Evolutionary conservation across 352 stramenopile species (phyloP), one percentile per base, ranked within the genome.

Genomic region (Phytopythium sindhum): DNA sequence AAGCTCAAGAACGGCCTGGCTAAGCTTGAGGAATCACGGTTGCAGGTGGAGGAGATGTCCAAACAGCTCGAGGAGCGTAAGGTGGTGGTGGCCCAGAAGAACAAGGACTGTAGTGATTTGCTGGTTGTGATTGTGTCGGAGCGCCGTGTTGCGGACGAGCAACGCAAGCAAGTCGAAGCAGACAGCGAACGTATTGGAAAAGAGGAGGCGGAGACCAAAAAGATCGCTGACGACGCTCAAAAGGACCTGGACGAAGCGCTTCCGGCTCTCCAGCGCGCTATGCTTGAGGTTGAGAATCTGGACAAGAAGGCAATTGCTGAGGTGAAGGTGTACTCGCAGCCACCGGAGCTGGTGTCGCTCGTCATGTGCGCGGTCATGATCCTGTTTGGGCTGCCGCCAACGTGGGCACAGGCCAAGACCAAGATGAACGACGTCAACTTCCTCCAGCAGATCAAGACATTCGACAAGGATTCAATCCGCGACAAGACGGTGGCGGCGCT

Each of bases 311-410:
- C 90, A 1, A 97, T 99, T 52, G 89, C 91, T 7, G 96, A 98
- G 68, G 91, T 98, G 7, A 99, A 99, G 72, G 89, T 97, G 12
- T 99, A 98, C 70, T 90, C 91, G 1, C 94, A 97, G 50, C 96
- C 96, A 21, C 94, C 96, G 0, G 82, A 93, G 61, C 71, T 91
- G 11, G 96, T 99, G 53, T 95, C 95, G 17, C 87, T 97, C 64
- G 91, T 97, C 0, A 93, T 98, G 83, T 94, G 90, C 45, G 95
- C 89, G n/a, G 94, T 98, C 45, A 98, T 98, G 92, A 97, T 98
- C 44, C 76, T 98, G n/a, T 98, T 98, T 64, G 88, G 91, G 2
- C 73, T 97, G n/a, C 81, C 79, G 21, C 93, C 93, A 1, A 97
- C 97, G 39, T 98, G 95, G 95, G 90, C 84, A 0, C 86, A 82